These are phyloP conservation scores for Clavariopsis aquatica DNA, from an alignment of 495 filamentous ascomycete genomes.

Conservation along the genomic window DNA sequence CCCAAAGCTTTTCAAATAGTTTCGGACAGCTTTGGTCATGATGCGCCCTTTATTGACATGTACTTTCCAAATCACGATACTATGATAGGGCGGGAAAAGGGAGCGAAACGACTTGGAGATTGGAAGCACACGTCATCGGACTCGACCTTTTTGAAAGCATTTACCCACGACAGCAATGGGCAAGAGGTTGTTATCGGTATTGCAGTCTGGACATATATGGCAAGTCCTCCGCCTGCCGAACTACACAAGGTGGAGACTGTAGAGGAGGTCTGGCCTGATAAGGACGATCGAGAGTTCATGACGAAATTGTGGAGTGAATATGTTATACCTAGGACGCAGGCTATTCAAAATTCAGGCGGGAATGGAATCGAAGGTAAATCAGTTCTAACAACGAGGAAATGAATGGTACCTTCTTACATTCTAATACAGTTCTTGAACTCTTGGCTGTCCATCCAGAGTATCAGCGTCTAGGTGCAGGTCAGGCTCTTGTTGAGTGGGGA, in stretches of 20 bases:
- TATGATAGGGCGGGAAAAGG: background rate
- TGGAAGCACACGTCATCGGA: constrained; percentile 4
- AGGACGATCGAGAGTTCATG: constrained; percentile 21
- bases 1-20: background rate
- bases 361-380: constrained; percentile 14
- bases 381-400: background rate
- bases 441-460: constrained; percentile 17
- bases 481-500: constrained; percentile 17
- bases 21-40: constrained; percentile 15
- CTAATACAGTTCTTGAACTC: constrained; percentile 14
- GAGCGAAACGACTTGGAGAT: background rate
- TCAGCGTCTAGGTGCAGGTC: constrained; percentile 20
- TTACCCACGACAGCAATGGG: background rate
- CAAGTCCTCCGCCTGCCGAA: constrained; percentile 1
- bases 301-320: constrained; percentile 9
- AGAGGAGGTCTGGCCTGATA: constrained; percentile 14
- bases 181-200: constrained; percentile 9
- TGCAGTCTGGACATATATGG: constrained; percentile 15
- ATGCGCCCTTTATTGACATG: constrained; percentile 14
- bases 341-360: constrained; percentile 6
- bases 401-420: background rate
- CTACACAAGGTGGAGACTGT: constrained; percentile 5
- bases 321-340: constrained; percentile 7
- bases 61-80: constrained; percentile 24
- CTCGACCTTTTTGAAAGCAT: constrained; percentile 18